Base-by-base conservation (phyloP, 2,329 filamentous ascomycete species). In the Trichoderma endophyticum region DNA sequence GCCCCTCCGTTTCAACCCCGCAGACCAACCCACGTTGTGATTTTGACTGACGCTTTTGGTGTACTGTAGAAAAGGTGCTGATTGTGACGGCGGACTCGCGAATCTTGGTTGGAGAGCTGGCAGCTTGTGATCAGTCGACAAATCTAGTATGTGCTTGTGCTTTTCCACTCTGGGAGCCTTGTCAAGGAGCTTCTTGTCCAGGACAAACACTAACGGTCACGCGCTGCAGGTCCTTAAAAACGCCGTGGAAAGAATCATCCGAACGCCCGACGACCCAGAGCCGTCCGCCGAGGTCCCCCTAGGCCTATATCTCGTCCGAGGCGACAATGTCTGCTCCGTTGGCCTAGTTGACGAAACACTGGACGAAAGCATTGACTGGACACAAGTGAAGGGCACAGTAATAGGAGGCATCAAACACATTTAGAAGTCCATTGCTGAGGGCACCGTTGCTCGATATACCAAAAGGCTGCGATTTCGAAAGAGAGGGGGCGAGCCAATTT, bases 21-120 rank as follows among this genome's bases (percentile, higher is more conserved):
- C 69, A 63, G 68, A 56, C 36, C 61, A 64, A 32, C 57, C 24
- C 32, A 18, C 24, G 9, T 32, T 21, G 30, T 21, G 30, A 57
- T 18, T 71, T 60, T 56, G 24, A 71, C 72, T 51, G 43, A 70
- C 57, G 48, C n/a, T 59, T 59, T 51, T 62, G 24, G n/a, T 26
- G 60, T 62, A 65, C 70, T 71, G 12, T 57, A 98, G 96, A 97
- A 83, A 97, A 94, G 82, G 93, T 98, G 77, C 87, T 95, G 72
- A 92, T 98, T 78, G 89, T 98, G 75, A 98, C 96, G 32, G 92
- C 93, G 76, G 96, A 98, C 83, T 96, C 95, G 66, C 91, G 95
- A 77, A 97, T 93, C 61, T 84, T 95, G 26, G 88, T 93, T 73
- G 96, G 96, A 73, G 95, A 87, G 3, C 89, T 99, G 69, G 86